Base-by-base conservation (phyloP, 495 filamentous ascomycete species). In the Pyrenula massariospora region DNA sequence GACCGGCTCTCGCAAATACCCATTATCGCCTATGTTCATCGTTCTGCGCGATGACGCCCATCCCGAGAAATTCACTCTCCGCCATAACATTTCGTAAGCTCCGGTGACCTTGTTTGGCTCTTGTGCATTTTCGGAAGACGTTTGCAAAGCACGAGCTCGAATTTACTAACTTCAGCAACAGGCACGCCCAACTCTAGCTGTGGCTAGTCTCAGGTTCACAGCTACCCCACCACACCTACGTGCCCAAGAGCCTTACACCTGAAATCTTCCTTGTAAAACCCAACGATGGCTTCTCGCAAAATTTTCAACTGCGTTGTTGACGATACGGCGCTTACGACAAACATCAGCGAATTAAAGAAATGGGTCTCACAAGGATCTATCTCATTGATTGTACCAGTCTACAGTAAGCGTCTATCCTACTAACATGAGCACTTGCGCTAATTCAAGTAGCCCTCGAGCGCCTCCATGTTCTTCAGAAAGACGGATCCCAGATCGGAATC, bases 231-330 rank as follows among this genome's bases (percentile, higher is more conserved):
- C 8, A 42, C 31, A 5, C 31, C 31, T 15, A 42, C 31, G 15
- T n/a, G n/a, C n/a, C n/a, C n/a, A n/a, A n/a, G n/a, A n/a, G n/a
- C n/a, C n/a, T n/a, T n/a, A n/a, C n/a, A n/a, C n/a, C n/a, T n/a
- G n/a, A n/a, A n/a, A n/a, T n/a, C n/a, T n/a, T n/a, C n/a, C n/a
- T n/a, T n/a, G n/a, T n/a, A n/a, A n/a, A n/a, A 42, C 8, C 22
- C 59, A 21, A 10, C 58, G 63, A 56, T 52, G 64, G 63, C 81
- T 24, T 69, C 70, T 50, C 74, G 80, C 64, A 86, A 84, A 71
- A 71, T 83, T 66, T 84, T 84, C 68, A 83, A 85, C 71, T 88
- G 85, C 73, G 82, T 86, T 63, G 79, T 86, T 66, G 85, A 89
- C 68, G 85, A 87, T 63, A 84, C 82, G 54, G 85, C 83, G 25